Percentiles rank a stretch among this genome's conserved stretches.
Evolutionary conservation across 768 basidiomycete species (phyloP).

Genomic region (Suillus subaureus): DNA sequence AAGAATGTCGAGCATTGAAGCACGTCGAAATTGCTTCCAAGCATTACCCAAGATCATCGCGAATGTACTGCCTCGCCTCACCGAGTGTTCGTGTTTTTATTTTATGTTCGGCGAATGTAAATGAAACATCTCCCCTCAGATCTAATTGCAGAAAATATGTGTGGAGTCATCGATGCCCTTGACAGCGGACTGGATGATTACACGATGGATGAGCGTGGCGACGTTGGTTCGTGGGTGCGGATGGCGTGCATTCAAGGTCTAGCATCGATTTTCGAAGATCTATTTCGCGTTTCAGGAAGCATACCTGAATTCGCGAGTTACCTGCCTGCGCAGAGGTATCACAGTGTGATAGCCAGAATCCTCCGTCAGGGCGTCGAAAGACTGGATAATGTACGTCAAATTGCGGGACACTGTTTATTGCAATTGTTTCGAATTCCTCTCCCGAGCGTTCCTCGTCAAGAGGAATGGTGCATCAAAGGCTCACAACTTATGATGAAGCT

Average conservation of each 20-base stretch:
- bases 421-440: conserved; percentile 49
- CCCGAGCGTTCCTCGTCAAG: conserved; percentile 42
- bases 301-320: conserved; percentile 55
- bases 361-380: conserved; percentile 91
- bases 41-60: conserved; percentile 50
- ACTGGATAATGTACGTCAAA: conserved; percentile 86
- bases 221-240: conserved; percentile 96
- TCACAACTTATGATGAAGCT: conserved; percentile 50
- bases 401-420: conserved; percentile 66
- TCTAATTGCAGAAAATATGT: conserved; percentile 47
- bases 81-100: conserved; percentile 43
- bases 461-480: conserved; percentile 56
- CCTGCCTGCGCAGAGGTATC: conserved; percentile 60
- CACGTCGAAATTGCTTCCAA: conserved; percentile 54
- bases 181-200: conserved; percentile 87
- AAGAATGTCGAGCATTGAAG: conserved; percentile 52
- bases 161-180: conserved; percentile 55
- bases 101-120: conserved; percentile 13
- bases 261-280: conserved; percentile 49
- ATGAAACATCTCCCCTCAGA: conserved; percentile 38
- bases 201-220: conserved; percentile 91
- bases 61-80: conserved; percentile 44
- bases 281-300: conserved; percentile 48
- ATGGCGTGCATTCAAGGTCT: conserved; percentile 74
- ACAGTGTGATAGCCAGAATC: conserved; percentile 60